Conservation (phyloP, 345 rosid genomes). For the Ricinus communis region DNA sequence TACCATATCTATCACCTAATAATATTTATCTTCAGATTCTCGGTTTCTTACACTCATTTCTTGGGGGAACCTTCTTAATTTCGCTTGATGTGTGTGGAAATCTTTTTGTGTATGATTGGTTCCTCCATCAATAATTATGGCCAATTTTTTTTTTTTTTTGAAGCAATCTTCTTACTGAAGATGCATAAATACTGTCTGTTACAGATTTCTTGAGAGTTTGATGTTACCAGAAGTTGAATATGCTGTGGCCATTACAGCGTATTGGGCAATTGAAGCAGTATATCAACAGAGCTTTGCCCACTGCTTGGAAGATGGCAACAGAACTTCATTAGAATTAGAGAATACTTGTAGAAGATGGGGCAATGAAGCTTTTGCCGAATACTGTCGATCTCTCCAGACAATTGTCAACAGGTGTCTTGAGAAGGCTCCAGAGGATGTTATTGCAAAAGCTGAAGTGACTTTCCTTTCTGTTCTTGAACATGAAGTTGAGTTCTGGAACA, state of each 20-base stretch:
- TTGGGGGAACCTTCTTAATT: no score
- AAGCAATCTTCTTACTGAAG: no score
- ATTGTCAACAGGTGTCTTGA: conserved; percentile 52
- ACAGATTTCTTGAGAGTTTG: conserved; percentile 63
- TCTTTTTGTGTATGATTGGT: no score
- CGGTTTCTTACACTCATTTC: neutral
- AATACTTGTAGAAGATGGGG: conserved; percentile 90
- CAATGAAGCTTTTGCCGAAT: conserved; percentile 52
- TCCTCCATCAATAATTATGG: no score
- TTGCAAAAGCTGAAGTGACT: conserved; percentile 48
- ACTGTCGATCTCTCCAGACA: conserved; percentile 51
- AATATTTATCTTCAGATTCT: neutral
- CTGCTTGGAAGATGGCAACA: conserved; percentile 61
- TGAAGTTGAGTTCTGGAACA: conserved; percentile 79
- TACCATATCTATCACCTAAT: conserved; percentile 8
- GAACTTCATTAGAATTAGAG: conserved; percentile 47
- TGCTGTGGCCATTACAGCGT: conserved; percentile 51
- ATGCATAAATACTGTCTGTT: neutral
- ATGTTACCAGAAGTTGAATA: conserved; percentile 57
- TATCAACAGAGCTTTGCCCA: conserved; percentile 80
- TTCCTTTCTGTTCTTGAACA: conserved; percentile 57
- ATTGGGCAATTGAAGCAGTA: conserved; percentile 79
- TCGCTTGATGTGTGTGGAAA: no score
- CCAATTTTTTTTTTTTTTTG: no score
- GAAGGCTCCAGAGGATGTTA: conserved; percentile 47